Evolutionary conservation across 2,329 filamentous ascomycete genomes (phyloP), one percentile per base, ranked within the genome.

Genomic region (Colletotrichum kahawae): DNA sequence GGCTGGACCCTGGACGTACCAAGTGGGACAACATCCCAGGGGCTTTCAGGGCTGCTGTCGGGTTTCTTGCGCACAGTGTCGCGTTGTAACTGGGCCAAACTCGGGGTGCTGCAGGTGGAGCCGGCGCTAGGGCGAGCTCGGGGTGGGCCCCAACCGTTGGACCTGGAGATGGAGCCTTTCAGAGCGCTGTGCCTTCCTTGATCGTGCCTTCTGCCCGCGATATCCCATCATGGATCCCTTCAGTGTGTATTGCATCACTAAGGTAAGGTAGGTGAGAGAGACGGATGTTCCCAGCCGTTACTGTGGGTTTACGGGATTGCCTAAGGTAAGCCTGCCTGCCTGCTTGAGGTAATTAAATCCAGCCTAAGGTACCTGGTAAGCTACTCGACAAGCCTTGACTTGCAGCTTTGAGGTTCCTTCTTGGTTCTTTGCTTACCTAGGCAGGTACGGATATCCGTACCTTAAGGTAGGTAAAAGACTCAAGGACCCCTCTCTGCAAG

Each of bases 1-100:
- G 69, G 33, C 27, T 63, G 69, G 63, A 67, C 71, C 72, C 74
- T 72, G 27, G 63, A 33, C 16, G 21, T 18, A 16, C 60, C 29
- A 70, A 64, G 48, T 72, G 70, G 70, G 51, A 9, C 69, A 51
- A 4, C 24, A 24, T 56, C 34, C 70, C 27, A 29, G 38, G 18
- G 38, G 18, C 10, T 10, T 48, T 48, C 38, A 48, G 38, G 38
- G 38, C 38, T 48, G 38, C n/a, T 10, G 5, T n/a, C 38, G 38
- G 38, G 18, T 16, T 21, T 48, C 29, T 59, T 14, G 21, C 16
- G 34, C 34, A 65, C 51, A 54, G 29, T 54, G 31, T 29, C 34
- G 31, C 67, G 71, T 62, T 71, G 71, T 74, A n/a, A 14, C 16
- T 70, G 72, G 72, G 38, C 54, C 56, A 54, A 70, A 38, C 54